Percentiles rank a stretch among this genome's conserved stretches.
These are phyloP conservation scores for Metschnikowia aberdeeniae DNA, from an alignment of 805 yeast species.

Conservation along the genomic window DNA sequence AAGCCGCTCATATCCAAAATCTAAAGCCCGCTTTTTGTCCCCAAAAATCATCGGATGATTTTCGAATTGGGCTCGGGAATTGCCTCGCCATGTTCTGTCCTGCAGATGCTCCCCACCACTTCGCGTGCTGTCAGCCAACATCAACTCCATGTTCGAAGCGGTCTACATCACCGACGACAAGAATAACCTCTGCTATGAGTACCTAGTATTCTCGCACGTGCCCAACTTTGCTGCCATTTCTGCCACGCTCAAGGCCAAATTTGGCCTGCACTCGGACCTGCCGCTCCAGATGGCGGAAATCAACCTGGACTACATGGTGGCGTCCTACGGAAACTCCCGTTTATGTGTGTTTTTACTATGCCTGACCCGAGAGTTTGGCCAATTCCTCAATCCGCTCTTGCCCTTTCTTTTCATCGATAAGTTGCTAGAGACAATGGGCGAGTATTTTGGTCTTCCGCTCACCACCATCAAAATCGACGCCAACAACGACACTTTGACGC, in stretches of 20 bases:
- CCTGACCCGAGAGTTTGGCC: conserved; percentile 8
- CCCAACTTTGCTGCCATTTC: conserved; percentile 31
- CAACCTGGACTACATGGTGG: conserved; percentile 28
- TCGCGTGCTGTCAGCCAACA: not conserved
- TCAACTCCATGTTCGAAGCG: conserved; percentile 33
- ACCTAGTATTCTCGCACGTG: conserved; percentile 26
- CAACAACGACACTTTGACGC: conserved; percentile 65
- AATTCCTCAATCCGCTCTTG: conserved; percentile 43
- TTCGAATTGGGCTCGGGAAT: too few species aligned
- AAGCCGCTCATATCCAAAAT: too few species aligned
- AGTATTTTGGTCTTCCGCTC: conserved; percentile 56
- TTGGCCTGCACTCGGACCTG: conserved; percentile 4
- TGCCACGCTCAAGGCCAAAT: conserved; percentile 13
- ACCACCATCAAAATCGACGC: conserved; percentile 57
- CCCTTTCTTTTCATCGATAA: conserved; percentile 51
- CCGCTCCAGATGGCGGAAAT: conserved; percentile 25
- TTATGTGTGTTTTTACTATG: conserved; percentile 29
- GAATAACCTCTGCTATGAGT: conserved; percentile 34
- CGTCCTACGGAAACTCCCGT: conserved; percentile 20
- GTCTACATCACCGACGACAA: conserved; percentile 39
- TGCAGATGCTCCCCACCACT: not conserved
- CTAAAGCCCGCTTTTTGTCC: too few species aligned
- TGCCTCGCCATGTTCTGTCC: not conserved
- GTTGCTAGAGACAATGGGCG: conserved; percentile 49
- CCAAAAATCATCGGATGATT: too few species aligned